Percentiles rank a stretch among this genome's conserved stretches.
phyloP scores from a whole-genome alignment of 2,329 filamentous ascomycete species.

The Aspergillus sp. region DNA sequence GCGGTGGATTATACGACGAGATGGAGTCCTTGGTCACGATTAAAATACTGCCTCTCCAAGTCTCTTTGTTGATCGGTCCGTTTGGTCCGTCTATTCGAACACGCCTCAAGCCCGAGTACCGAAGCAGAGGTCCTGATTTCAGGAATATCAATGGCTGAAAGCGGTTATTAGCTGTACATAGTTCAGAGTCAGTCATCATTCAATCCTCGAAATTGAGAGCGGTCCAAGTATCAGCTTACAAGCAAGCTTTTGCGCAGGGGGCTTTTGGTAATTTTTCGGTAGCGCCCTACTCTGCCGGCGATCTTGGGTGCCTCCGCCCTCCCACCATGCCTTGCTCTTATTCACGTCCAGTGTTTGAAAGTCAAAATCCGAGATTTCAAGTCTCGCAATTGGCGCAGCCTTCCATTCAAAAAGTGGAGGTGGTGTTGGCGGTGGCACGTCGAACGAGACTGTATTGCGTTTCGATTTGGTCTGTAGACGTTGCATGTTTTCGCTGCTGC shows the following conservation, averaged over 20 bases:
- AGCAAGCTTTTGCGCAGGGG: slow-evolving; percentile 37
- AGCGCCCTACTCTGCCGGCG: slow-evolving; percentile 53
- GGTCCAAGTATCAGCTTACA: slow-evolving; percentile 26
- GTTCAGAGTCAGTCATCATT: neutral
- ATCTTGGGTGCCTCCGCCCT: slow-evolving; percentile 57
- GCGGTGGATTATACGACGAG: slow-evolving; percentile 79
- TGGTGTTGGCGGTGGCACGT: slow-evolving; percentile 51
- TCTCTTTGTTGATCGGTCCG: slow-evolving; percentile 64
- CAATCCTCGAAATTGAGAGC: neutral
- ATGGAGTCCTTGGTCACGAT: slow-evolving; percentile 87
- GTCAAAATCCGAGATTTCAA: slow-evolving; percentile 65
- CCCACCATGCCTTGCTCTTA: slow-evolving; percentile 75
- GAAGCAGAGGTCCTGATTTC: slow-evolving; percentile 86
- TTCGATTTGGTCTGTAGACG: slow-evolving; percentile 38
- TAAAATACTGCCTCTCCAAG: slow-evolving; percentile 94
- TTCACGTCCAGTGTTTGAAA: slow-evolving; percentile 56
- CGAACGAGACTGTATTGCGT: slow-evolving; percentile 50
- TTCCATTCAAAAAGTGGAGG: slow-evolving; percentile 67
- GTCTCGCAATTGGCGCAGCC: slow-evolving; percentile 65
- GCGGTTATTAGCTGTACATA: slow-evolving; percentile 53
- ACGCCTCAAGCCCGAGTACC: slow-evolving; percentile 83
- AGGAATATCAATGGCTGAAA: slow-evolving; percentile 86
- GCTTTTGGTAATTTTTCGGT: slow-evolving; percentile 40
- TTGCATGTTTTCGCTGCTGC: slow-evolving; percentile 24
- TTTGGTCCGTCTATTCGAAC: slow-evolving; percentile 39